Base-by-base conservation (phyloP, 306 rosid genomes). In the Vicia sativa region DNA sequence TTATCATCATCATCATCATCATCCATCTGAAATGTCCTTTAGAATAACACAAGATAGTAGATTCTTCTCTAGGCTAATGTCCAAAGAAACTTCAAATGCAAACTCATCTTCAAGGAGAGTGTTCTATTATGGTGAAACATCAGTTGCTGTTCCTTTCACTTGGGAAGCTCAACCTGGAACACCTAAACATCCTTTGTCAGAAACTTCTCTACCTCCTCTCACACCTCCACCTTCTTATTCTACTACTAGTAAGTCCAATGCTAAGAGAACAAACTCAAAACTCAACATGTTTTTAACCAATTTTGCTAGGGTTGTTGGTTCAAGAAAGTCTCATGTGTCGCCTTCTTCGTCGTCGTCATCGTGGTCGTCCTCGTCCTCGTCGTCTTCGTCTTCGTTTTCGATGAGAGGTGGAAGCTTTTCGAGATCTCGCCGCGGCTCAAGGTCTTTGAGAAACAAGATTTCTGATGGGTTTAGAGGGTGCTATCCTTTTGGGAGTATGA, bases 151-250 rank as follows among this genome's bases (percentile, higher is more conserved):
- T 71, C 84, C 84, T 25, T 80, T 80, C 46, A 61, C 50, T 19
- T 80, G 84, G 84, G 84, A 80, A 26, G 74, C 71, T 60, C 84
- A 80, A 11, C 84, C 84, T 3, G 84, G 84, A 6, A 80, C 84
- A 26, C 84, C 84, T 7, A 80, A 80, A 9, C 84, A 75, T 70
- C 78, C 78, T 3, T 45, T 80, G 53, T 80, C 78, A 4, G 46
- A 71, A 1, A 52, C 44, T 3, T 71, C 78, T 37, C 37, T 80
- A n/a, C 80, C 78, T 35, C 84, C 84, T 6, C 84, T 80, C 2
- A 75, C 84, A 35, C 84, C 78, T 3, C 84, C 84, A 57, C 84
- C 84, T 65, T 80, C 84, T 1, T 67, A 65, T 75, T 80, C 48
- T 38, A 66, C 75, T 9, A 59, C 13, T 11, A 52, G 26, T 12